phyloP scores from a whole-genome alignment of 495 filamentous ascomycete species.

The Daldinia concentrica region DNA sequence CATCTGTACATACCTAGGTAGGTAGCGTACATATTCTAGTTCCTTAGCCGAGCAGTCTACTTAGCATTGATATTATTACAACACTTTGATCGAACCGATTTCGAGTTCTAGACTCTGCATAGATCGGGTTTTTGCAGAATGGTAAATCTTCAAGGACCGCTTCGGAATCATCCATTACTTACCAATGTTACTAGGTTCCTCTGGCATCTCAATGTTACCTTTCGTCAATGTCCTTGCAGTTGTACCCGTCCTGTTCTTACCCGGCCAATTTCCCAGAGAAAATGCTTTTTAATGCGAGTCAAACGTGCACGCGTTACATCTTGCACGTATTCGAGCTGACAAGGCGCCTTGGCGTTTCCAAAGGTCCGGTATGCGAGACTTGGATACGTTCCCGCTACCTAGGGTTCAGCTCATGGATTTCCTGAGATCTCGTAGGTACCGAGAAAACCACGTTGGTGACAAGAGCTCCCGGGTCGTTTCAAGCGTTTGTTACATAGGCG shows the following conservation, averaged over 20 bases:
- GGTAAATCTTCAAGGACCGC: neutral
- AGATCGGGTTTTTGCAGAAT: neutral
- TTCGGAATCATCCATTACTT: neutral
- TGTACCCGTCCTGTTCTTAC: conserved; percentile 2
- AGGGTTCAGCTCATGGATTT: conserved; percentile 27
- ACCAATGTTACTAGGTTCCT: conserved; percentile 20
- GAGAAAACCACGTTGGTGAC: neutral
- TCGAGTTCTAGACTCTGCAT: neutral
- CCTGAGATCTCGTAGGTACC: conserved; percentile 22
- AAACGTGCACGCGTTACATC: conserved; percentile 40
- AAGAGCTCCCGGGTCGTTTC: conserved; percentile 8
- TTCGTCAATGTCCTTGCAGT: conserved; percentile 4
- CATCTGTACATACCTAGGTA: neutral
- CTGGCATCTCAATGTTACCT: conserved; percentile 20
- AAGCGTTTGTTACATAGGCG: neutral
- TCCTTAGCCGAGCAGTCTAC: neutral
- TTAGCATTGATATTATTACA: conserved; percentile 5
- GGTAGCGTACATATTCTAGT: neutral
- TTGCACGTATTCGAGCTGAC: conserved; percentile 15
- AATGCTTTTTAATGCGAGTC: conserved; percentile 33
- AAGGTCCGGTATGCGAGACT: conserved; percentile 15
- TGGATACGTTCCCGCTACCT: neutral
- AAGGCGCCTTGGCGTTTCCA: conserved; percentile 32
- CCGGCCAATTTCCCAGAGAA: conserved; percentile 28
- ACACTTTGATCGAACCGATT: neutral